Evolutionary conservation across 306 rosid species (phyloP).

Genomic region (Boehmeria nivea): DNA sequence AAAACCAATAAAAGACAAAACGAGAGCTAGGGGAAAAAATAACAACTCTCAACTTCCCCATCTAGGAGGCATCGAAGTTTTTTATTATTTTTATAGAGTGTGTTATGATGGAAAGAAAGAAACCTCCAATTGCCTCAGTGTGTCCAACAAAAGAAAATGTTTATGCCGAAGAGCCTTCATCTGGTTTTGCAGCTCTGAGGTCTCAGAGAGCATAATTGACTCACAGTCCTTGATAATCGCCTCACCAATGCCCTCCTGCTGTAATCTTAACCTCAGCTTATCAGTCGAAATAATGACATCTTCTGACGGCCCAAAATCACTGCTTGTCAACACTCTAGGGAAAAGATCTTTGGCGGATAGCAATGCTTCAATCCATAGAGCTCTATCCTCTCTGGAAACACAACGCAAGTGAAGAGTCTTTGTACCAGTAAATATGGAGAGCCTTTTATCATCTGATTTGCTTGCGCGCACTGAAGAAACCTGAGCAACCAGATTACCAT

Average conservation of each 20-base stretch:
- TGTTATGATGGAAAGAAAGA: conserved; percentile 2
- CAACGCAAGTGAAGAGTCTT: conserved; percentile 91
- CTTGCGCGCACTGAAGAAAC: conserved; percentile 94
- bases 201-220: conserved; percentile 80
- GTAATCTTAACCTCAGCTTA: conserved; percentile 66
- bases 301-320: conserved; percentile 66
- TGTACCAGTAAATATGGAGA: conserved; percentile 90
- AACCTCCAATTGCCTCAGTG: conserved; percentile 91
- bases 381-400: conserved; percentile 75
- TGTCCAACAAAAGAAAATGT: conserved; percentile 70
- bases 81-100: background rate
- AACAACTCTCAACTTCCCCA: background rate
- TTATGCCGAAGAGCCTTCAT: conserved; percentile 76
- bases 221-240: conserved; percentile 70
- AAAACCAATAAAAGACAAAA: conserved; percentile 13
- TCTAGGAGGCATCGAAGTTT: background rate
- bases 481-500: conserved; percentile 44
- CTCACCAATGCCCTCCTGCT: conserved; percentile 78
- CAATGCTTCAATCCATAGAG: conserved; percentile 84
- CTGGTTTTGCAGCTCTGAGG: conserved; percentile 71
- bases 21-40: background rate
- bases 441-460: conserved; percentile 95
- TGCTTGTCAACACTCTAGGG: conserved; percentile 68
- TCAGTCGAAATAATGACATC: conserved; percentile 87
- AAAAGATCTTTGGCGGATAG: conserved; percentile 87